These are phyloP conservation scores for Leishmania gerbilli DNA, from an alignment of 208 protist genomes.

Conservation along the genomic window DNA sequence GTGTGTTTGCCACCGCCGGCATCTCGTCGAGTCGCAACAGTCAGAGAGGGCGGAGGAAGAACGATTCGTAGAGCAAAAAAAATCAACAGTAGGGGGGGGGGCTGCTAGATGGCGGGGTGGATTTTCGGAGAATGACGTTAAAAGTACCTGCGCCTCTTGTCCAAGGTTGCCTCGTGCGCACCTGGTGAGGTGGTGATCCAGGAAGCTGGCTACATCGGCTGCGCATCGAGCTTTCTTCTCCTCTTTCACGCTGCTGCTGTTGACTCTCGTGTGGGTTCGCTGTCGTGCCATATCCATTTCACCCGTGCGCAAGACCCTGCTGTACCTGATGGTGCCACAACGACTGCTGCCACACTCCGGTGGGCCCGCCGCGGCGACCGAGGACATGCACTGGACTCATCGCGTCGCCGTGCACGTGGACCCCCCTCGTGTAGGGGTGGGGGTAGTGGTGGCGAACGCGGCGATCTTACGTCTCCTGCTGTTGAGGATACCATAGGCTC, in stretches of 20 bases:
- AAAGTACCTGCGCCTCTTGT: not conserved
- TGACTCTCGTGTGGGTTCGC: not conserved
- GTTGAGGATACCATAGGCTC: not conserved
- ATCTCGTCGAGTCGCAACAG: too few species aligned
- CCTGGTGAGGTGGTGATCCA: not conserved
- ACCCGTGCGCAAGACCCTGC: not conserved
- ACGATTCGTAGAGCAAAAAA: not conserved
- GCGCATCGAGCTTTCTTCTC: not conserved
- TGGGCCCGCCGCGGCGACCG: not conserved
- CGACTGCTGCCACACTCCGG: not conserved
- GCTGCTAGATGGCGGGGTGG: not conserved
- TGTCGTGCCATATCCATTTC: not conserved
- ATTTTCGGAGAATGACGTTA: not conserved
- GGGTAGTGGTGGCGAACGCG: not conserved
- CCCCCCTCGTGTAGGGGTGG: too few species aligned
- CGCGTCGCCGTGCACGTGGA: not conserved
- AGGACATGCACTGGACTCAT: not conserved
- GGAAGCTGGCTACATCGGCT: not conserved
- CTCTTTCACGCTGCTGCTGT: not conserved
- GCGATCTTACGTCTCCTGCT: not conserved
- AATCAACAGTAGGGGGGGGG: not conserved
- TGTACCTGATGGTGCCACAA: not conserved
- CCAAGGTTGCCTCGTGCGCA: not conserved
- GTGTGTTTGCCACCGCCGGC: too few species aligned
- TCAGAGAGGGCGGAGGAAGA: not conserved